Conservation (phyloP, 2,329 filamentous ascomycete species). For the Beauveria medogensis region DNA sequence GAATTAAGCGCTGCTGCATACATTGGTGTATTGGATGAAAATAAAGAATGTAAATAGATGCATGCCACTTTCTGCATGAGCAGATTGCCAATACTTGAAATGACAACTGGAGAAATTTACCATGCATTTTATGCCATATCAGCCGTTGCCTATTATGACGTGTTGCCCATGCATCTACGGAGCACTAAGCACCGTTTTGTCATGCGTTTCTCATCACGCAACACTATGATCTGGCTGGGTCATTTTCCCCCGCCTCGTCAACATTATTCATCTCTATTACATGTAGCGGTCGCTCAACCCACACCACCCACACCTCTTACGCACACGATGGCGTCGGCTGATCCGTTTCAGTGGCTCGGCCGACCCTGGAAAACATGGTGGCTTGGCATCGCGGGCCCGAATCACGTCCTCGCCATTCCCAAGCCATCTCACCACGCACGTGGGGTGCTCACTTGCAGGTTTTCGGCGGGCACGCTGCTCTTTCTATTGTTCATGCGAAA, state of each 20-base stretch:
- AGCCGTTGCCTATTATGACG: no score
- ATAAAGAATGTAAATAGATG: not conserved
- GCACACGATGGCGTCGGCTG: conserved; percentile 6
- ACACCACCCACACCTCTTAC: not conserved
- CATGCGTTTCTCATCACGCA: no score
- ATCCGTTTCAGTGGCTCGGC: not conserved
- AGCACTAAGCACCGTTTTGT: no score
- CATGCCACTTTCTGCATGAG: not conserved
- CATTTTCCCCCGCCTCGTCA: no score
- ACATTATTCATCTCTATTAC: not conserved
- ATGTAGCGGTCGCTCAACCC: not conserved
- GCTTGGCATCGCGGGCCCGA: not conserved
- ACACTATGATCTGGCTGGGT: no score
- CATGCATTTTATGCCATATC: no score
- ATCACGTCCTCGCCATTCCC: conserved; percentile 9
- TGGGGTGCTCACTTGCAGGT: not conserved
- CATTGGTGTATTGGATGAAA: not conserved
- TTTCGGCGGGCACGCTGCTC: no score
- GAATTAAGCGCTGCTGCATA: not conserved
- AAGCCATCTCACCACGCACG: conserved; percentile 3
- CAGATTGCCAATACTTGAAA: no score
- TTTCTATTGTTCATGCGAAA: no score
- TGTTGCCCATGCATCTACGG: no score
- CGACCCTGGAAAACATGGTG: not conserved
- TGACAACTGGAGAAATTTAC: no score